Percentiles rank a stretch among this genome's conserved stretches.
These are phyloP conservation scores for Colletotrichum siamense DNA, from an alignment of 2,329 filamentous ascomycete species.

Conservation along the genomic window DNA sequence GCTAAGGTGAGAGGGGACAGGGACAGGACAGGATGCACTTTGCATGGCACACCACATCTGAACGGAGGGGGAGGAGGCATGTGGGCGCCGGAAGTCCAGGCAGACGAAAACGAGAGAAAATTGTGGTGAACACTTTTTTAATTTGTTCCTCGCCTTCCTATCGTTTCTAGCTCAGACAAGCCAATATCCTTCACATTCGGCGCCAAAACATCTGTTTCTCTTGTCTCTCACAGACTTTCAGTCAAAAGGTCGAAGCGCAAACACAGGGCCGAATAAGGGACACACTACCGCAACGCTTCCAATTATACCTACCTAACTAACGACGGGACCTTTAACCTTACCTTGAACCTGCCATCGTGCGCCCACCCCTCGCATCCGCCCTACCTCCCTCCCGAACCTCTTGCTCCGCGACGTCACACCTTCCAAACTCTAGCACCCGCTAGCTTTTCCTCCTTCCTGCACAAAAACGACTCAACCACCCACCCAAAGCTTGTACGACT, in stretches of 20 bases:
- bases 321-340: not conserved
- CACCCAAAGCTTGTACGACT: conserved; percentile 2
- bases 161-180: not conserved
- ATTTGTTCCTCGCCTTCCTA: not conserved
- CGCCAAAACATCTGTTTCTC: not conserved
- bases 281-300: not conserved
- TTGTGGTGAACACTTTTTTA: not conserved
- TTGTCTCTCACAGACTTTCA: not conserved
- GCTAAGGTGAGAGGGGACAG: not conserved
- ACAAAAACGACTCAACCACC: not conserved
- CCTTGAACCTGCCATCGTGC: not conserved
- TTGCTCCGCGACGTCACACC: conserved; percentile 5
- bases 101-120: not conserved
- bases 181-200: not conserved
- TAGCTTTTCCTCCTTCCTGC: not conserved
- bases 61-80: not conserved
- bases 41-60: not conserved
- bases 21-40: not conserved
- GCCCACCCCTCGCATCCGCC: conserved; percentile 10
- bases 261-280: not conserved
- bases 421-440: conserved; percentile 9
- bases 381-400: not conserved
- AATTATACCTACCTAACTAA: not conserved
- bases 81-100: not conserved
- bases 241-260: not conserved